Evolutionary conservation across 192 early-diverging fungal species (phyloP), one percentile per base, ranked within the genome.

Genomic region (Rhizophagus clarus): DNA sequence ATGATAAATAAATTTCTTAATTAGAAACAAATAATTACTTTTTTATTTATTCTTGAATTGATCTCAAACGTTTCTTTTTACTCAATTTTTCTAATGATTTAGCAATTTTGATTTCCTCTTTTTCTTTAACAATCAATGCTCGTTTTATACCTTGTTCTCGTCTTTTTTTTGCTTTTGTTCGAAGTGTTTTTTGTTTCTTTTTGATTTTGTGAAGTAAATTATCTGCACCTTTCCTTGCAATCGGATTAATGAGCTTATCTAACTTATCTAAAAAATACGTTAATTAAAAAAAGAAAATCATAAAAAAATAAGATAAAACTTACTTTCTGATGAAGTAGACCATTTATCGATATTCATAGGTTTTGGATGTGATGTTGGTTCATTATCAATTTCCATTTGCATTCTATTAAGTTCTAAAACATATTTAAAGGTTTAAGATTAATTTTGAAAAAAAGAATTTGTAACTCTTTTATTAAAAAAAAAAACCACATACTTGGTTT

Each of bases 351-450:
- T 28, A 6, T 17, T 12, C 9, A 31, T n/a, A 67, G 26, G 12
- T n/a, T 45, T 72, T 37, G 24, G 17, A 20, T 11, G 22, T 7
- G 40, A 22, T 40, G 64, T 31, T 12, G 64, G 29, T 28, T 29
- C 29, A 14, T 72, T n/a, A 72, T 72, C 70, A 45, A 72, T 72
- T 72, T 45, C 40, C 70, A 72, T 72, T 45, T 45, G 70, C 70
- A 72, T 72, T 45, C 34, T 37, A 42, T 42, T 72, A 47, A n/a
- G 70, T 45, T 47, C 37, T 45, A 37, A 11, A 24, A 24, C 22
- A n/a, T 40, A 24, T 72, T 24, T 24, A 20, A 26, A 11, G 42
- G 42, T 8, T 45, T 45, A 45, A 11, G 42, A 40, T 45, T 45
- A 45, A 11, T 11, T 45, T 45, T 45, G 42, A 72, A 37, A 34